phyloP scores from a whole-genome alignment of 768 basidiomycete genomes.

The Termitomyces heimii region DNA sequence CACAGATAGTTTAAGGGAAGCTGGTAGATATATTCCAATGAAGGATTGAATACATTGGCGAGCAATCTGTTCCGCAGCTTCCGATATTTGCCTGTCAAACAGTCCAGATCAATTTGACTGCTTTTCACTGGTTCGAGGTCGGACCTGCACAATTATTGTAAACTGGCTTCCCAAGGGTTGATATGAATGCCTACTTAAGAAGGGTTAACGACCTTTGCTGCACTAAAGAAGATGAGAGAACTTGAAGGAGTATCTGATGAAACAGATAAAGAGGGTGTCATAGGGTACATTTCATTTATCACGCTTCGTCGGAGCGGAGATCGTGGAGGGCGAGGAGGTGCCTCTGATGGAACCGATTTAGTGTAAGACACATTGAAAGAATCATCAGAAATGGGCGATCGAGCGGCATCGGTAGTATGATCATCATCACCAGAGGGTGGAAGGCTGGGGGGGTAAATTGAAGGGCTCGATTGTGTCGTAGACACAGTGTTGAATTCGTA shows the following conservation, averaged over 20 bases:
- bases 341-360: background rate
- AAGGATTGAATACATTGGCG: background rate
- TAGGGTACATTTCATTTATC: constrained; percentile 25
- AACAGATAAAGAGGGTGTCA: constrained; percentile 35
- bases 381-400: constrained; percentile 14
- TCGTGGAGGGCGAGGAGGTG: constrained; percentile 20
- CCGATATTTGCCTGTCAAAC: too few relatives aligned
- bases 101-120: background rate
- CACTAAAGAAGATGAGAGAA: constrained; percentile 20
- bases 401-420: constrained; percentile 12
- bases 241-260: constrained; percentile 25
- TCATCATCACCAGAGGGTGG: constrained; percentile 29
- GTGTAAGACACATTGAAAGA: constrained; percentile 1
- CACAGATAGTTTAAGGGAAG: background rate
- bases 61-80: too few relatives aligned
- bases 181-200: constrained; percentile 27
- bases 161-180: background rate
- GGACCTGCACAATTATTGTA: constrained; percentile 18
- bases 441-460: constrained; percentile 42
- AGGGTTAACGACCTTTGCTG: constrained; percentile 22
- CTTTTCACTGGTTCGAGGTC: constrained; percentile 10
- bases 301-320: constrained; percentile 15
- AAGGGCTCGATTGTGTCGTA: constrained; percentile 39
- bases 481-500: constrained; percentile 19
- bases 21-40: background rate